These are phyloP conservation scores for Hydnomerulius pinastri DNA, from an alignment of 768 basidiomycete species.

Conservation along the genomic window DNA sequence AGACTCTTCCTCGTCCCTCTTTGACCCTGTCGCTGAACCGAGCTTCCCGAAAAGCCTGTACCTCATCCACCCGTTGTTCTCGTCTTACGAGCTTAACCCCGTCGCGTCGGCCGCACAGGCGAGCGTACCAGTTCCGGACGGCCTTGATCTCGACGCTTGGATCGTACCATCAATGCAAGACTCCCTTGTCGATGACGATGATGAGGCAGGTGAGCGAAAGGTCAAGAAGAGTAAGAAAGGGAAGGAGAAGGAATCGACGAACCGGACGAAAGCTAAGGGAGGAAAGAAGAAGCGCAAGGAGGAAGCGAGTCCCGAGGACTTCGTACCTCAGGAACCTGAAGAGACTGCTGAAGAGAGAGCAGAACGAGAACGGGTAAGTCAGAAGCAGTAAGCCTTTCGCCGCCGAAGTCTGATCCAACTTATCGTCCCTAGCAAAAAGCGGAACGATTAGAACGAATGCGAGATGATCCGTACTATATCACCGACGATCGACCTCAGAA, in stretches of 20 bases:
- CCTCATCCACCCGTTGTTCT: slow-evolving; percentile 80
- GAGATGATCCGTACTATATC: slow-evolving; percentile 92
- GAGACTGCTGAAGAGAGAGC: slow-evolving; percentile 62
- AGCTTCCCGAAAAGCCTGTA: slow-evolving; percentile 87
- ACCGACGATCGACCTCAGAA: slow-evolving; percentile 57
- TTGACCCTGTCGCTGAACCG: slow-evolving; percentile 40
- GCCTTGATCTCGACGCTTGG: slow-evolving; percentile 83
- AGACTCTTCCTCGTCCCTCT: slow-evolving; percentile 38
- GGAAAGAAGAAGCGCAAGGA: slow-evolving; percentile 50
- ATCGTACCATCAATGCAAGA: slow-evolving; percentile 65
- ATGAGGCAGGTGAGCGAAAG: slow-evolving; percentile 41
- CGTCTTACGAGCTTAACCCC: slow-evolving; percentile 79
- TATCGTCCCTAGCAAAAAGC: slow-evolving; percentile 58
- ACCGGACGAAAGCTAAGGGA: slow-evolving; percentile 30
- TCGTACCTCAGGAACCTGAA: slow-evolving; percentile 41
- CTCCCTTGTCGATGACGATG: slow-evolving; percentile 29
- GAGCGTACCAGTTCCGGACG: slow-evolving; percentile 80
- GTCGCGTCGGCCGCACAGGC: slow-evolving; percentile 81
- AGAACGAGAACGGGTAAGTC: slow-evolving; percentile 65
- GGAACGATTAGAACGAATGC: slow-evolving; percentile 72
- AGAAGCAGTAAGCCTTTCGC: not conserved
- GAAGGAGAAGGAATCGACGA: slow-evolving; percentile 45
- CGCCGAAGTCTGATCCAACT: slow-evolving; percentile 4
- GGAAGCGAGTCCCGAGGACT: slow-evolving; percentile 21
- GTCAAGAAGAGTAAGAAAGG: slow-evolving; percentile 45